Evolutionary conservation across 192 early-diverging fungal genomes (phyloP).

Genomic region (Jimgerdemannia lactiflua): DNA sequence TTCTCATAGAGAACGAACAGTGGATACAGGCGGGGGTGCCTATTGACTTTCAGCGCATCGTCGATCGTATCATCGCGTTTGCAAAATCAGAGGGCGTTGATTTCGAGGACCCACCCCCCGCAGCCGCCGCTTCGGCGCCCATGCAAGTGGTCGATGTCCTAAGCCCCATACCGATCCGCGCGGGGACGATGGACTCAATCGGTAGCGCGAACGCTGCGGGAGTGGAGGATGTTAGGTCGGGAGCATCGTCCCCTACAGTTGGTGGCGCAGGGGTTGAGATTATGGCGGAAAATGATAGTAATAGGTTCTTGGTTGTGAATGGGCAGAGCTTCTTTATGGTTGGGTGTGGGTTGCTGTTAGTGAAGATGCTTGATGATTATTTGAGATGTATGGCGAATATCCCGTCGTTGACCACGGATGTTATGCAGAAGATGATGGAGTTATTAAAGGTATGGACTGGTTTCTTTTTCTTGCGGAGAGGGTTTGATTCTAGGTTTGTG

Average conservation of each 20-base stretch:
- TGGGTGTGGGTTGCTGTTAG: slow-evolving; percentile 80
- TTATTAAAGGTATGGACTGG: slow-evolving; percentile 63
- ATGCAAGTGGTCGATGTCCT: not conserved
- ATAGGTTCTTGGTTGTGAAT: slow-evolving; percentile 72
- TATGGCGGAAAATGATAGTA: slow-evolving; percentile 19
- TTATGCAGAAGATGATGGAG: slow-evolving; percentile 87
- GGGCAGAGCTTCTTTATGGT: slow-evolving; percentile 84
- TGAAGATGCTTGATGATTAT: slow-evolving; percentile 94
- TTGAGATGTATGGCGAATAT: slow-evolving; percentile 81
- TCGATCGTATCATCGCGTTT: slow-evolving; percentile 64
- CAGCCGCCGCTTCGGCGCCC: not conserved
- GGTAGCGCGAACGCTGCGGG: not conserved
- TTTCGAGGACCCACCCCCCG: slow-evolving; percentile 8
- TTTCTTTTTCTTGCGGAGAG: not conserved
- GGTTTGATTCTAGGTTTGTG: not conserved
- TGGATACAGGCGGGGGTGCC: slow-evolving; percentile 95
- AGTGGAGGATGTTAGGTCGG: too few species aligned
- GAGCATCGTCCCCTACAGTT: too few species aligned
- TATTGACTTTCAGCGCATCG: slow-evolving; percentile 87
- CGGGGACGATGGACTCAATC: not conserved
- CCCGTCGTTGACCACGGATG: slow-evolving; percentile 73
- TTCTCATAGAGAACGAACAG: slow-evolving; percentile 95
- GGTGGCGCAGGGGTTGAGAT: not conserved
- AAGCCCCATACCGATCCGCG: not conserved
- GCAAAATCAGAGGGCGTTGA: slow-evolving; percentile 29